Evolutionary conservation across 345 rosid genomes (phyloP).

Genomic region (Balakata baccata): DNA sequence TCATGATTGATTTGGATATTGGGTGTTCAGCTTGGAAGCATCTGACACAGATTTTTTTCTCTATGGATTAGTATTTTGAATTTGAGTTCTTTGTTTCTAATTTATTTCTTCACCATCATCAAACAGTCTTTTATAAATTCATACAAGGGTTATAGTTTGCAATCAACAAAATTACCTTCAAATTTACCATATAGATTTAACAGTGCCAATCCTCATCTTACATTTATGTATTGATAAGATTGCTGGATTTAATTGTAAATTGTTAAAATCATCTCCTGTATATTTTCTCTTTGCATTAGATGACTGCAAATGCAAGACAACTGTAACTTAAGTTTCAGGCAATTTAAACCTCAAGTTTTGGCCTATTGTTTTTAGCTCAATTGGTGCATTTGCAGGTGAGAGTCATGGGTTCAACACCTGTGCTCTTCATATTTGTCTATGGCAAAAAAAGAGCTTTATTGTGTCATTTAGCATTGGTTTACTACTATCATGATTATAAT

Average conservation of each 20-base stretch:
- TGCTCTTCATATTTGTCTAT: not conserved
- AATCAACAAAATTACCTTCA: not conserved
- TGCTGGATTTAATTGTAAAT: not conserved
- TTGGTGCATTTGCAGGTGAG: too few species aligned
- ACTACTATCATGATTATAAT: slow-evolving; percentile 1
- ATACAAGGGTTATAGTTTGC: not conserved
- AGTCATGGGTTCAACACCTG: not conserved
- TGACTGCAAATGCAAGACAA: not conserved
- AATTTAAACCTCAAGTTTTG: not conserved
- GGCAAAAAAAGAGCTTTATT: not conserved
- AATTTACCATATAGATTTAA: not conserved
- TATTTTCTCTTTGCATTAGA: not conserved
- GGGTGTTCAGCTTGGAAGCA: not conserved
- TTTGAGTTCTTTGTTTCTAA: not conserved
- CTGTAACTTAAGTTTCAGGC: not conserved
- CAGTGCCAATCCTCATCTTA: not conserved
- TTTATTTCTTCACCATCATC: too few species aligned
- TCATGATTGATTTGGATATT: not conserved
- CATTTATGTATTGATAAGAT: not conserved
- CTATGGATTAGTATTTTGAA: not conserved
- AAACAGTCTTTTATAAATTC: not conserved
- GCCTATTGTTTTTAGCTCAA: too few species aligned
- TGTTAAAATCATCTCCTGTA: not conserved
- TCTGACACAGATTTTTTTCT: not conserved
- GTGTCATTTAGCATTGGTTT: not conserved